These are phyloP conservation scores for Salix exigua DNA, from an alignment of 345 rosid species.

Conservation along the genomic window DNA sequence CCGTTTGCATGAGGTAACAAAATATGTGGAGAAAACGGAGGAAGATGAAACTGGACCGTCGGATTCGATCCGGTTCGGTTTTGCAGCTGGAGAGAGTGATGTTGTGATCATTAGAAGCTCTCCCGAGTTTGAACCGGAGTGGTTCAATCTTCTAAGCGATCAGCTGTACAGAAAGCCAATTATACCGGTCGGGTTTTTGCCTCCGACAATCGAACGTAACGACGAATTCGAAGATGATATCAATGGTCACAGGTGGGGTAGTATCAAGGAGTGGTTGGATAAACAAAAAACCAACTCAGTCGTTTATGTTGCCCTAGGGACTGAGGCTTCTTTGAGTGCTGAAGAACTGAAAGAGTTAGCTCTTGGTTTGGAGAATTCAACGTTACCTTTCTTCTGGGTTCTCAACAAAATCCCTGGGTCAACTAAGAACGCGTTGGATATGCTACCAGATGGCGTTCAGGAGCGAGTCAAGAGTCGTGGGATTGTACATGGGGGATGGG, in stretches of 20 bases:
- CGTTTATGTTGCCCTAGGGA: slow-evolving; percentile 47
- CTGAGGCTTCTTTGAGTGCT: slow-evolving; percentile 31
- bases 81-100: slow-evolving; percentile 32
- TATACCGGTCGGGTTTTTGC: slow-evolving; percentile 45
- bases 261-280: slow-evolving; percentile 38
- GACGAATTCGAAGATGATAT: slow-evolving; percentile 10
- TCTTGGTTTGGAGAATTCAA: slow-evolving; percentile 44
- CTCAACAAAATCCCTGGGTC: slow-evolving; percentile 16
- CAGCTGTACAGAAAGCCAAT: slow-evolving; percentile 35
- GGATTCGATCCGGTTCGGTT: slow-evolving; percentile 41
- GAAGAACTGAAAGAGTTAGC: slow-evolving; percentile 38
- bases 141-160: slow-evolving; percentile 34
- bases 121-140: slow-evolving; percentile 46
- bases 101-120: slow-evolving; percentile 39
- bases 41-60: slow-evolving; percentile 37
- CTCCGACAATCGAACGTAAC: slow-evolving; percentile 18
- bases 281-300: slow-evolving; percentile 35
- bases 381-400: slow-evolving; percentile 45
- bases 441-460: slow-evolving; percentile 17
- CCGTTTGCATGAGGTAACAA: slow-evolving; percentile 29
- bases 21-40: slow-evolving; percentile 38
- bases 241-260: slow-evolving; percentile 20
- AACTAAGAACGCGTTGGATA: slow-evolving; percentile 5
- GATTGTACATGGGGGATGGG: slow-evolving; percentile 5
- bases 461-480: slow-evolving; percentile 10